phyloP scores from a whole-genome alignment of 139 green algal species.

The Edaphochlamys debaryana region DNA sequence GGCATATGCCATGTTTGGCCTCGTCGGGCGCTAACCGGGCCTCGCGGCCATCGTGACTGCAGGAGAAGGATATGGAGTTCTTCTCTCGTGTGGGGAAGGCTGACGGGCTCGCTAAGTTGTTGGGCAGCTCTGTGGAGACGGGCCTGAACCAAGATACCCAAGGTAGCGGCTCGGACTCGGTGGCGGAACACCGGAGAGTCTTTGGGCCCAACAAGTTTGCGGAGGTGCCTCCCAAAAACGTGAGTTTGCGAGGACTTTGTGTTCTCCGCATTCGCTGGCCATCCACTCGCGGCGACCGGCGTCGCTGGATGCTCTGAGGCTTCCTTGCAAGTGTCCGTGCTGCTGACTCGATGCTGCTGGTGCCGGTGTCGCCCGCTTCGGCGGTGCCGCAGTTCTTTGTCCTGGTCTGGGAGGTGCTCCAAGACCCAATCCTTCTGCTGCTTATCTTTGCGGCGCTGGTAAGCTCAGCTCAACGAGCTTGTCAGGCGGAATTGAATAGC shows the following conservation, averaged over 20 bases:
- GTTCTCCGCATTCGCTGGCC: not conserved
- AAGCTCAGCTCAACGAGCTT: constrained; percentile 5
- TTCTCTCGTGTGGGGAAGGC: constrained; percentile 63
- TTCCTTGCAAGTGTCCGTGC: no score
- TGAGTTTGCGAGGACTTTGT: constrained; percentile 31
- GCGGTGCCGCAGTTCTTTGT: constrained; percentile 15
- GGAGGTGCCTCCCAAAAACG: constrained; percentile 64
- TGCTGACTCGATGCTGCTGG: not conserved
- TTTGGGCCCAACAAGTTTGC: constrained; percentile 78
- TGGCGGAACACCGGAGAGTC: not conserved
- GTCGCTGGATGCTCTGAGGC: not conserved
- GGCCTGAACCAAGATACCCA: constrained; percentile 54
- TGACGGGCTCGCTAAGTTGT: constrained; percentile 59
- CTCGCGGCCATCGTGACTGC: not conserved
- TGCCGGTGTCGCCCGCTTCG: not conserved
- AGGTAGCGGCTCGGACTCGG: not conserved
- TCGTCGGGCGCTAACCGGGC: not conserved
- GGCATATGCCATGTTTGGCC: no score
- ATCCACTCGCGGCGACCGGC: no score
- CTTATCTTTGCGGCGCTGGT: constrained; percentile 85
- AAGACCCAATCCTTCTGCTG: constrained; percentile 93
- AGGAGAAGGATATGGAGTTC: constrained; percentile 74
- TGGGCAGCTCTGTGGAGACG: constrained; percentile 49
- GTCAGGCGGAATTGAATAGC: not conserved
- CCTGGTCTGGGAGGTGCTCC: constrained; percentile 45